These are phyloP conservation scores for Monilinia vaccinii-corymbosi DNA, from an alignment of 2,329 filamentous ascomycete genomes.

Conservation along the genomic window DNA sequence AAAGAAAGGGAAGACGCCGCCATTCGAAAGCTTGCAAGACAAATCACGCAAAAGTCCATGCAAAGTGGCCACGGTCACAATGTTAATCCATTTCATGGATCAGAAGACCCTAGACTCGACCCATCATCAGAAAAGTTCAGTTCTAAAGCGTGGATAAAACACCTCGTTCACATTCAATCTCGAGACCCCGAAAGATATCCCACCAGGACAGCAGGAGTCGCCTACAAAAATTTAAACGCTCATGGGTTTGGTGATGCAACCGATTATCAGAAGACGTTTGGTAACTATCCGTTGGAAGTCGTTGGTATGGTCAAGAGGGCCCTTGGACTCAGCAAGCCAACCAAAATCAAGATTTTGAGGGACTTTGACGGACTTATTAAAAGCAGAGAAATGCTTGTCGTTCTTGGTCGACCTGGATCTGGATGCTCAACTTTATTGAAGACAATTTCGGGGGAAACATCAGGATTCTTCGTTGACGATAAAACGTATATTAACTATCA, in stretches of 20 bases:
- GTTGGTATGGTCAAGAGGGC: conserved; percentile 38
- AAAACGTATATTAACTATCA: conserved; percentile 51
- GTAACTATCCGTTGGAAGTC: conserved; percentile 48
- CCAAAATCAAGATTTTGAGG: conserved; percentile 48
- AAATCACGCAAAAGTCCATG: neutral
- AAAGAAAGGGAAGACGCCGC: neutral
- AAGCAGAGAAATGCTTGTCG: conserved; percentile 58
- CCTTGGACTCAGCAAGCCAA: conserved; percentile 41
- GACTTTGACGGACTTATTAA: conserved; percentile 56
- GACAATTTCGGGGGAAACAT: conserved; percentile 43
- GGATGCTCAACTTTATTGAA: conserved; percentile 59
- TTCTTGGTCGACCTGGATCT: conserved; percentile 56
- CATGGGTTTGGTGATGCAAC: conserved; percentile 14
- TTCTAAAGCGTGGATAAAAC: conserved; percentile 49
- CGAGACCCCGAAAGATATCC: conserved; percentile 37
- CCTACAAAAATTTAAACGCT: conserved; percentile 12
- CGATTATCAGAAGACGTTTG: conserved; percentile 48
- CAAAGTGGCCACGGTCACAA: neutral
- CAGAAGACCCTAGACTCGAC: conserved; percentile 43
- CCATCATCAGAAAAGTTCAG: conserved; percentile 45
- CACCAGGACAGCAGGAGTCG: conserved; percentile 11
- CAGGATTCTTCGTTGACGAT: conserved; percentile 45
- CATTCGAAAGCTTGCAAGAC: conserved; percentile 6
- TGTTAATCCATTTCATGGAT: conserved; percentile 43
- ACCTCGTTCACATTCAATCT: conserved; percentile 41